Conservation (phyloP, 176 grass and related monocot species). For the Neostapfia colusana region DNA sequence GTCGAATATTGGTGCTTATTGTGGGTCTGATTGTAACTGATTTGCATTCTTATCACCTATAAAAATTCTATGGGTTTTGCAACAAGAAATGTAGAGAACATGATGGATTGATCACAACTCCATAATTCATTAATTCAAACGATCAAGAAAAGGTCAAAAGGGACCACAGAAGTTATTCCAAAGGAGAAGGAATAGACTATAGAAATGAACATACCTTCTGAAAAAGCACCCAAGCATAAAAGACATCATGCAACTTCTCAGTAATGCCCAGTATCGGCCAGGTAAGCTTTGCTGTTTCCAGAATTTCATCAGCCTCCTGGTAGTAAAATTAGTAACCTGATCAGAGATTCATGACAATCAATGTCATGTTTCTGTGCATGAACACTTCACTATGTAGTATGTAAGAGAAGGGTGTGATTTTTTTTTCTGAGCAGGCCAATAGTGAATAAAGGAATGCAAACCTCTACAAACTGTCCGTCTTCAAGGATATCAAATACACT, state of each 20-base stretch:
- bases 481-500: slow-evolving; percentile 95
- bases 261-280: slow-evolving; percentile 82
- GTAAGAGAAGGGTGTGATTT: slow-evolving; percentile 9
- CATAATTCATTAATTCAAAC: background rate
- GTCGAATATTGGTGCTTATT: background rate
- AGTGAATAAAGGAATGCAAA: slow-evolving; percentile 42
- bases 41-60: background rate
- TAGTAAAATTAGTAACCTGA: slow-evolving; percentile 38
- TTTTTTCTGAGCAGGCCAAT: slow-evolving; percentile 9
- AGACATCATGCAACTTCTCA: slow-evolving; percentile 61
- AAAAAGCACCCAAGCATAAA: slow-evolving; percentile 86
- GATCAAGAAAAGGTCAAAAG: slow-evolving; percentile 6
- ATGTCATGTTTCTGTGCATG: slow-evolving; percentile 23
- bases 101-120: slow-evolving; percentile 7
- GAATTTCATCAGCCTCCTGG: slow-evolving; percentile 90
- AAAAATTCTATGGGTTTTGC: background rate
- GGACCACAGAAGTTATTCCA: background rate
- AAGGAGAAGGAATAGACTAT: background rate
- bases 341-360: slow-evolving; percentile 47
- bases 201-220: slow-evolving; percentile 53
- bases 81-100: slow-evolving; percentile 24
- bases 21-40: background rate
- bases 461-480: slow-evolving; percentile 89
- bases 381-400: slow-evolving; percentile 28
- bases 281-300: slow-evolving; percentile 60